Evolutionary conservation across 352 stramenopile genomes (phyloP).

Genomic region (Phytopythium kandeliae): DNA sequence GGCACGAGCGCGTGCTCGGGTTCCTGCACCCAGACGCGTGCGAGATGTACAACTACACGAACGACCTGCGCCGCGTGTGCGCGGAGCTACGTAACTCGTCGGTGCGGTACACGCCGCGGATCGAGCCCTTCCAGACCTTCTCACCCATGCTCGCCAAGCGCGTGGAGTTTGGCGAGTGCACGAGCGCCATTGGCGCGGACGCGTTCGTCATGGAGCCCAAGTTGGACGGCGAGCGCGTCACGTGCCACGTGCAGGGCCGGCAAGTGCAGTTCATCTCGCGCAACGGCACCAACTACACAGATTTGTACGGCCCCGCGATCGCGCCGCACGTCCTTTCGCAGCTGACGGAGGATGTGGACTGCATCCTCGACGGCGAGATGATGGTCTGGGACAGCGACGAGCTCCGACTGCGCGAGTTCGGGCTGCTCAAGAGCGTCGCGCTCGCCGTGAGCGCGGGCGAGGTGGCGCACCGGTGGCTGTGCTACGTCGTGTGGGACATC

Average conservation of each 20-base stretch:
- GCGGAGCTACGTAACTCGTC: constrained; percentile 67
- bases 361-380: constrained; percentile 85
- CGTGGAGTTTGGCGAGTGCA: constrained; percentile 81
- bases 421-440: constrained; percentile 74
- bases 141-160: constrained; percentile 84
- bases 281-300: constrained; percentile 81
- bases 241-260: constrained; percentile 56
- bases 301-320: constrained; percentile 60
- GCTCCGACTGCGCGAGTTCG: constrained; percentile 72
- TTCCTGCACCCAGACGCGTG: constrained; percentile 78
- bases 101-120: constrained; percentile 73
- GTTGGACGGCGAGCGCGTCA: constrained; percentile 80
- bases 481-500: constrained; percentile 83
- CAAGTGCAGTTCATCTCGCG: constrained; percentile 80
- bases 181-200: constrained; percentile 55
- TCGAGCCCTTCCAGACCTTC: constrained; percentile 81
- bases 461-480: constrained; percentile 66
- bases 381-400: constrained; percentile 86
- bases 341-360: constrained; percentile 48
- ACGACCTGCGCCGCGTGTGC: constrained; percentile 75
- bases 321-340: constrained; percentile 58
- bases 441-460: constrained; percentile 49
- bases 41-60: constrained; percentile 89
- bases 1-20: constrained; percentile 71
- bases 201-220: constrained; percentile 84